Evolutionary conservation across 1,284 basidiomycete genomes (phyloP), one percentile per base, ranked within the genome.

Genomic region (Cryptococcus sp.): DNA sequence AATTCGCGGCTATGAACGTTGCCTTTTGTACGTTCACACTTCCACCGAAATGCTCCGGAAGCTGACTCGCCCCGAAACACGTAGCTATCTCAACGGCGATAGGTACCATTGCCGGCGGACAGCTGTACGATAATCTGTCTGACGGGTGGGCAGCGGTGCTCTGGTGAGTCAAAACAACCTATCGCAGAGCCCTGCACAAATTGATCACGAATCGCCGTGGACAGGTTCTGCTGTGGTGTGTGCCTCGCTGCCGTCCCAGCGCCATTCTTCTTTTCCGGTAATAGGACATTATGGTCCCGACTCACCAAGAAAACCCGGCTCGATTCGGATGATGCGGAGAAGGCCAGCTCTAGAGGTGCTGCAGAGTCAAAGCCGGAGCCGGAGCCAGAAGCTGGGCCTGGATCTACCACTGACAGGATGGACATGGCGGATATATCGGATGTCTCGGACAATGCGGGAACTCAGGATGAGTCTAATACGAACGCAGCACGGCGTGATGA

Each of bases 1-100:
- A 76, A 63, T 76, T 76, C 55, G 72, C 72, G 1, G 70, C 69
- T 17, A 67, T 78, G 66, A 78, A 78, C 65, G 53, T 77, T 20
- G 70, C 73, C 1, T 73, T 73, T 52, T 64, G 71, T 67, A 40
- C 54, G 69, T 62, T 15, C 10, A 20, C n/a, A 17, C 22, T 20
- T 46, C 40, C 8, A 13, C 13, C 2, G 16, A 4, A 15, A 39
- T 27, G 5, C 6, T 25, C 25, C 6, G 25, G 30, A 35, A 27
- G 11, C 20, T 38, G 48, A 39, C 8, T 27, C 16, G 15, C n/a
- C 6, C 10, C 4, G 47, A 55, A 46, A 27, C 23, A 11, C 17
- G 6, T 52, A 71, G 68, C 72, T 2, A 50, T 71, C 17, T 69
- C 64, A 4, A 67, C 63, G 2, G 63, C 71, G 0, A 50, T 77